Evolutionary conservation across 1,139 yeast genomes (phyloP).

Genomic region (Hansenula anomala): DNA sequence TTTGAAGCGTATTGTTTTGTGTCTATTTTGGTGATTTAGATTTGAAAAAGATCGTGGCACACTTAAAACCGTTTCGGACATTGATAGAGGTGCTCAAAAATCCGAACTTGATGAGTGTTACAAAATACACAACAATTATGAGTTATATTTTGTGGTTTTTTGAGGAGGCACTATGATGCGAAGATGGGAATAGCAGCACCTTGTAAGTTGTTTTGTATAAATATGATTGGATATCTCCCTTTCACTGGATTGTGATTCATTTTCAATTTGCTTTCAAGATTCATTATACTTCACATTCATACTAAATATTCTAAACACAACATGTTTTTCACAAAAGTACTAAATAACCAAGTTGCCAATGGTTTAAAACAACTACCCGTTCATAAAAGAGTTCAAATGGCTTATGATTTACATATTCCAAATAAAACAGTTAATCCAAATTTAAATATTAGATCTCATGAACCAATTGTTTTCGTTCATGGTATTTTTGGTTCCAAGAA

Average conservation of each 20-base stretch:
- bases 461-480: slow-evolving; percentile 40
- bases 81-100: neutral
- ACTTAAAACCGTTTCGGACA: neutral
- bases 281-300: too few species aligned
- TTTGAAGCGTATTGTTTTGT: too few species aligned
- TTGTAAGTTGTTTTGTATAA: neutral
- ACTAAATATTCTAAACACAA: neutral
- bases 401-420: slow-evolving; percentile 21
- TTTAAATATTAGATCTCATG: slow-evolving; percentile 17
- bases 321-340: slow-evolving; percentile 7
- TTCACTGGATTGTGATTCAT: too few species aligned
- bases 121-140: too few species aligned
- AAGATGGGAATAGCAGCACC: neutral
- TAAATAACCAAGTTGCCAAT: slow-evolving; percentile 4
- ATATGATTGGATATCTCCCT: neutral
- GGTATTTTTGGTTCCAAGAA: slow-evolving; percentile 44
- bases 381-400: slow-evolving; percentile 18
- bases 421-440: slow-evolving; percentile 22
- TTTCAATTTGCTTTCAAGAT: too few species aligned
- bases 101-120: neutral
- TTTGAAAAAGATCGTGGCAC: too few species aligned
- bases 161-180: neutral
- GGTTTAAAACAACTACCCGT: slow-evolving; percentile 22
- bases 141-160: too few species aligned
- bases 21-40: too few species aligned